These are phyloP conservation scores for Tremella fuciformis DNA, from an alignment of 768 basidiomycete species.

Conservation along the genomic window DNA sequence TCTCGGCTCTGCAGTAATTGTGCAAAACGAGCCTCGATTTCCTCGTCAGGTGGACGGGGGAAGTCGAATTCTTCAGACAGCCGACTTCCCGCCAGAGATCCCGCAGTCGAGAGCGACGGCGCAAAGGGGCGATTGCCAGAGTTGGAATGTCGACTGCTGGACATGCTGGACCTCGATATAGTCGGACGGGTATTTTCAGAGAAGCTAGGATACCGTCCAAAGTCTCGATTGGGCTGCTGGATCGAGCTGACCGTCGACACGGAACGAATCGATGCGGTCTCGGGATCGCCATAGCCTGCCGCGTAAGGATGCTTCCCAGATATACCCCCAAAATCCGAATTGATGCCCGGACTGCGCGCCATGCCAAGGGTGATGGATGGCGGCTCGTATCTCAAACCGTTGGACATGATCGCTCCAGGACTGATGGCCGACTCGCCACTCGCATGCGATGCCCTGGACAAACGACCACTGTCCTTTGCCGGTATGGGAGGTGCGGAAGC, in stretches of 20 bases:
- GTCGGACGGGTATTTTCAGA: conserved; percentile 2
- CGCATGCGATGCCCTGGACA: not conserved
- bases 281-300: conserved; percentile 9
- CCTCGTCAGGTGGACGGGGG: conserved; percentile 71
- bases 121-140: not conserved
- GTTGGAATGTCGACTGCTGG: conserved; percentile 11
- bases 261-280: conserved; percentile 23
- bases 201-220: conserved; percentile 27
- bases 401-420: conserved; percentile 51
- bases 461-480: conserved; percentile 46
- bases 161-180: conserved; percentile 3
- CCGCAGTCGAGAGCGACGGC: not conserved
- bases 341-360: conserved; percentile 5
- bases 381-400: conserved; percentile 15
- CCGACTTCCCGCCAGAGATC: not conserved
- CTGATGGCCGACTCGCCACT: not conserved
- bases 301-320: conserved; percentile 11
- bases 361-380: conserved; percentile 18
- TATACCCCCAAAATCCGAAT: conserved; percentile 12
- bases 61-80: conserved; percentile 62
- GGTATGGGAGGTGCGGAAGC: conserved; percentile 52
- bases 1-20: conserved; percentile 70
- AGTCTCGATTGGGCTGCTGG: conserved; percentile 16
- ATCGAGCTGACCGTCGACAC: conserved; percentile 12
- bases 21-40: conserved; percentile 77